Conservation (phyloP, 306 rosid species). For the Adenanthera pavonina region DNA sequence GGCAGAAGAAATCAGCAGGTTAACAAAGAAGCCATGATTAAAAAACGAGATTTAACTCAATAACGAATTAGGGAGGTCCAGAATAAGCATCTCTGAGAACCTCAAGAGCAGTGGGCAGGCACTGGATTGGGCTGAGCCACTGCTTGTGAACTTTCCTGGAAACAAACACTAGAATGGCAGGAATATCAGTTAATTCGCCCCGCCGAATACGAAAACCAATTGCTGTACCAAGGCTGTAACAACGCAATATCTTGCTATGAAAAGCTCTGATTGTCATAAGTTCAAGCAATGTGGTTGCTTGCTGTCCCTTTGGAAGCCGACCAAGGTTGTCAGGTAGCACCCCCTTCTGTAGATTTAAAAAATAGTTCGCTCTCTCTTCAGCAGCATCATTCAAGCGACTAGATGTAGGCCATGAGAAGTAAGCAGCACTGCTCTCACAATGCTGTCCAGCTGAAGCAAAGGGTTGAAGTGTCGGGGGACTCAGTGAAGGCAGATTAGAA, state of each 20-base stretch:
- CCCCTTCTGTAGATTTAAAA: constrained; percentile 90
- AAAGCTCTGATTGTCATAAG: constrained; percentile 98
- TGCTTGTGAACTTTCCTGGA: constrained; percentile 99
- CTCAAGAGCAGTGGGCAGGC: constrained; percentile 96
- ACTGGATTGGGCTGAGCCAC: constrained; percentile 98
- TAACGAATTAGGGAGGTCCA: constrained; percentile 27
- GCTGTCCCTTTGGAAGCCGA: constrained; percentile 90
- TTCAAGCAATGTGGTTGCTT: constrained; percentile 93
- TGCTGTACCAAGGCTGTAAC: constrained; percentile 98
- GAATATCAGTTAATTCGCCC: constrained; percentile 90
- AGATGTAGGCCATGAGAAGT: constrained; percentile 96
- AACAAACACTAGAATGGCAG: constrained; percentile 98
- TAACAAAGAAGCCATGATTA: constrained; percentile 2
- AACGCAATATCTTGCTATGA: constrained; percentile 98
- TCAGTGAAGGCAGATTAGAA: constrained; percentile 88
- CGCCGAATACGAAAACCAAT: constrained; percentile 90
- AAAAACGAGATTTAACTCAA: neutral
- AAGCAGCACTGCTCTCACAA: constrained; percentile 90
- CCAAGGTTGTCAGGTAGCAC: constrained; percentile 90
- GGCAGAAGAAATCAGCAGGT: constrained; percentile 4
- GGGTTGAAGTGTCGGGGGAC: constrained; percentile 88
- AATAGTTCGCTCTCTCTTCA: constrained; percentile 95
- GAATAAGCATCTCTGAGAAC: constrained; percentile 47
- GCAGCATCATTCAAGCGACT: constrained; percentile 86
- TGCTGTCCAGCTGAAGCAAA: constrained; percentile 98